Evolutionary conservation across 2,329 filamentous ascomycete species (phyloP), one percentile per base, ranked within the genome.

Genomic region (Capronia americana): DNA sequence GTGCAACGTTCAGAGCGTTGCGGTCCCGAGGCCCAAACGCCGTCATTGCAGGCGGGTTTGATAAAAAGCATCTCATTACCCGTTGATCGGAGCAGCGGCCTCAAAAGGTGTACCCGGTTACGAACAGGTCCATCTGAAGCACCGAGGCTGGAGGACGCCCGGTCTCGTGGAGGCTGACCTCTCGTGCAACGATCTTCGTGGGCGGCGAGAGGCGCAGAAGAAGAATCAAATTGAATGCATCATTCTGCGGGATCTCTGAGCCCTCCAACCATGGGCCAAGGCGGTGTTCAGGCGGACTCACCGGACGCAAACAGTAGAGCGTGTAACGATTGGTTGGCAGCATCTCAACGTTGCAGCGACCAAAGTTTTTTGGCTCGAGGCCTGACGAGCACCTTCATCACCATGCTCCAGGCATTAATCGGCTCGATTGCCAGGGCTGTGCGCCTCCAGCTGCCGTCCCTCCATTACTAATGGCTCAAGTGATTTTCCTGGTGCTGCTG

Each of bases 241-340:
- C 46, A 23, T 26, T 20, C 46, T 23, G 46, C 38, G 5, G 14
- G 1, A 41, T 17, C 14, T 41, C 38, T 41, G 38, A 44, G 38
- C 38, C 38, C 17, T n/a, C 14, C 17, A 8, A 44, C 38, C 12
- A 41, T 14, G 34, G 38, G 65, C 67, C 64, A 69, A 69, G 67
- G 44, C 61, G 63, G 61, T 44, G 20, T 46, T 66, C 67, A 61
- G 64, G 48, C 64, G 67, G 67, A 66, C 56, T 63, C 41, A 59
- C 38, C 26, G 46, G 26, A 59, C 28, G 24, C 63, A 59, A 32
- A 11, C 34, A 23, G 24, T 28, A 46, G 23, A 54, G 54, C 57
- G 53, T 34, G 20, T 59, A 17, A 41, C 57, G 20, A 38, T 61
- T 55, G 44, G 57, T 24, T 38, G 55, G 20, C 5, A 8, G 14